These are phyloP conservation scores for Arabis alpina DNA, from an alignment of 345 rosid genomes.

Conservation along the genomic window DNA sequence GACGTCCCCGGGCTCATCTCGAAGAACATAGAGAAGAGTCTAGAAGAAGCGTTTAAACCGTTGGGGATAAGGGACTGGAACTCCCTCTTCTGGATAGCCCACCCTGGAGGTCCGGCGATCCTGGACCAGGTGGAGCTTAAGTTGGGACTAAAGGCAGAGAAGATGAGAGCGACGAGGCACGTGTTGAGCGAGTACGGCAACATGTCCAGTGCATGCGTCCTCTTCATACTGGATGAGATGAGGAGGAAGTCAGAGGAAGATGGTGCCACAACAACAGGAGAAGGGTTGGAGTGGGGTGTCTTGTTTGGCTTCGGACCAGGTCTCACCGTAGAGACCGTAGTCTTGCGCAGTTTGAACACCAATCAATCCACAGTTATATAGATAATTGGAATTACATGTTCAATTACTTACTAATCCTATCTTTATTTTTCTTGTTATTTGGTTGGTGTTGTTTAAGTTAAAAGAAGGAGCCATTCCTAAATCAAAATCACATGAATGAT, in stretches of 20 bases:
- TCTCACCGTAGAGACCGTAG: constrained; percentile 82
- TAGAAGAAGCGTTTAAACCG: constrained; percentile 68
- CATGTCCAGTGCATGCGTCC: constrained; percentile 84
- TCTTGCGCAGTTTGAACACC: constrained; percentile 54
- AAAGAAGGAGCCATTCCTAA: no score
- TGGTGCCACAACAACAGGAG: constrained; percentile 68
- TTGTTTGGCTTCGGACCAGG: constrained; percentile 88
- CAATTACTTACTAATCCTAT: no score
- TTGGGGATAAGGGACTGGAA: constrained; percentile 80
- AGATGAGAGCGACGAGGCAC: constrained; percentile 63
- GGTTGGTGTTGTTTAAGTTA: no score
- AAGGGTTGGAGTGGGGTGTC: constrained; percentile 88
- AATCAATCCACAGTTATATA: no score
- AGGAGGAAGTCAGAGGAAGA: constrained; percentile 60
- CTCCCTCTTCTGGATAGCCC: constrained; percentile 79
- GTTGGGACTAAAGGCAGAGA: constrained; percentile 56
- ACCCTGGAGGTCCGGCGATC: constrained; percentile 82
- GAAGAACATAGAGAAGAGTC: constrained; percentile 68
- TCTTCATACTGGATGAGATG: constrained; percentile 82
- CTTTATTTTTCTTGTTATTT: no score
- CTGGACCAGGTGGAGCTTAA: constrained; percentile 63
- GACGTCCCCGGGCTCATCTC: constrained; percentile 74
- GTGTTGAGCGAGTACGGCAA: constrained; percentile 74
- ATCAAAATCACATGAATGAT: no score
- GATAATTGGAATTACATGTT: no score